These are phyloP conservation scores for Detonula confervacea DNA, from an alignment of 352 stramenopile species.

Conservation along the genomic window DNA sequence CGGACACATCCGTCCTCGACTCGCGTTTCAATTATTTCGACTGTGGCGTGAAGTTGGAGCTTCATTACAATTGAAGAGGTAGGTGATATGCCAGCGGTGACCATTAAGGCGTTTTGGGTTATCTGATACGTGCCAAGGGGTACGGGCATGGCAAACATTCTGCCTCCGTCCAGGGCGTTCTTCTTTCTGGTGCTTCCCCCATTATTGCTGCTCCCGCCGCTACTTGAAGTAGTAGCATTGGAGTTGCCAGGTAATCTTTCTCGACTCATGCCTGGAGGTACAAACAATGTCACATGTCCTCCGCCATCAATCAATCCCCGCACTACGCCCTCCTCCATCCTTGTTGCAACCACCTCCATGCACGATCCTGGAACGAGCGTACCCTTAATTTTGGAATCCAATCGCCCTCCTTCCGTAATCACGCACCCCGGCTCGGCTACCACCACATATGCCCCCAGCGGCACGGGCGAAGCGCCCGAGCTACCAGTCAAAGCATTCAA, in stretches of 20 bases:
- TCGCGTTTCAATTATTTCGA: constrained; percentile 45
- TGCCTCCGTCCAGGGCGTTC: neutral
- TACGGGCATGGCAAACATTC: constrained; percentile 54
- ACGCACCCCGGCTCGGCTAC: constrained; percentile 42
- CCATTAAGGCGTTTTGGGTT: constrained; percentile 18
- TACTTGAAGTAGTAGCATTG: neutral
- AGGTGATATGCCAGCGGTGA: constrained; percentile 28
- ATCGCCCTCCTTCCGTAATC: constrained; percentile 43
- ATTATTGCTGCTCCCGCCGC: neutral
- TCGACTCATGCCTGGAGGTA: constrained; percentile 14
- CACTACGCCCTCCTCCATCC: constrained; percentile 51
- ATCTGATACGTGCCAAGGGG: constrained; percentile 47
- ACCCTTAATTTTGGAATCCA: constrained; percentile 43
- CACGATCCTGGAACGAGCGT: constrained; percentile 26
- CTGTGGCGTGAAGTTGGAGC: constrained; percentile 27
- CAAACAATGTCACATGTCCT: constrained; percentile 50
- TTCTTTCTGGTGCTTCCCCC: neutral
- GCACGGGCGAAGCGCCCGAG: constrained; percentile 23
- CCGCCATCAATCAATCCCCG: constrained; percentile 46
- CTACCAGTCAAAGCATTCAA: constrained; percentile 36
- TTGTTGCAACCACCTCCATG: constrained; percentile 51
- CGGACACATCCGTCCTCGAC: constrained; percentile 47
- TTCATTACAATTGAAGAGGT: constrained; percentile 32
- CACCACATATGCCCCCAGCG: constrained; percentile 44
- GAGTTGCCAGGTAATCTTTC: too few species aligned